Base-by-base conservation (phyloP, 805 yeast species). In the Ogataea glucozyma region DNA sequence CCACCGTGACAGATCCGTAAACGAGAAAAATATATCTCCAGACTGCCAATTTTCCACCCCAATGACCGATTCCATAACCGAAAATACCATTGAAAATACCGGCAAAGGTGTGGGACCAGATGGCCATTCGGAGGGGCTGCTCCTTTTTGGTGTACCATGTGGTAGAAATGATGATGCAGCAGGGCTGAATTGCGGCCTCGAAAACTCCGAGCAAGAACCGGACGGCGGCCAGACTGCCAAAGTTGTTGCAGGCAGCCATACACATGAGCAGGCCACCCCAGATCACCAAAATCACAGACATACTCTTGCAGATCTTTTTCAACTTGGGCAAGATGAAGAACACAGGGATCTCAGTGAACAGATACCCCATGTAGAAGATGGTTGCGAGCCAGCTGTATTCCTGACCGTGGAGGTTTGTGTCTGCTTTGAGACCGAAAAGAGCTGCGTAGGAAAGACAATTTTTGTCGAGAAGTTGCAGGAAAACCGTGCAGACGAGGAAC, bases 341-440 rank as follows among this genome's bases (percentile, higher is more conserved):
- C 35, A 77, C 72, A 2, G 83, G 83, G 39, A 75, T 64, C 49
- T 79, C 83, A 51, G 77, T 78, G 12, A 68, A 69, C 34, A 84
- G 59, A 57, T 83, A 84, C 1, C 88, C 90, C 30, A 83, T 58
- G 54, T 80, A 81, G 51, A 81, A 81, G 7, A 78, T 72, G 1
- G 83, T 70, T n/a, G 83, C 78, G 12, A 73, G 62, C 81, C 85
- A 76, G 37, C 77, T 60, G 53, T 76, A 73, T 56, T 69, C 63
- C 42, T 65, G 64, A 6, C 78, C 75, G n/a, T 47, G 46, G 58
- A 76, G 61, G 21, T 66, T 42, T 18, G 61, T 61, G 52, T 71
- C 77, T 8, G 52, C 50, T 39, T 63, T 62, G 30, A 76, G 48
- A 10, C 78, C 78, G 49, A 72, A 65, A 33, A 75, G 62, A 4